phyloP scores from a whole-genome alignment of 2,329 filamentous ascomycete genomes.

The Colletotrichum liaoningense region DNA sequence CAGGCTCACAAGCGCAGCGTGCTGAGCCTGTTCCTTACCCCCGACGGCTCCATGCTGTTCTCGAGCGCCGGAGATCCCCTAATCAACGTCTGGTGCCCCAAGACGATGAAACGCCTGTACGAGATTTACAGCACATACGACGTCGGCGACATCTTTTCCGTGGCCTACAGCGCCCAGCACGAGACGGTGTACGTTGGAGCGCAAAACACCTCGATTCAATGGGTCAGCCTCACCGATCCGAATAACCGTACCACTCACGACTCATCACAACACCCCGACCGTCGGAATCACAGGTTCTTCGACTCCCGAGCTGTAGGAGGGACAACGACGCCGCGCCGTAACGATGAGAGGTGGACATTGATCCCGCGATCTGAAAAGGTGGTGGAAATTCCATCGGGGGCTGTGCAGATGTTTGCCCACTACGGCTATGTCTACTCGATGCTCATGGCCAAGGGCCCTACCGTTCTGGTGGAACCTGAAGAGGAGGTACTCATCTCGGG shows the following conservation, averaged over 20 bases:
- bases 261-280: slow-evolving; percentile 77
- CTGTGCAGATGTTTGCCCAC: slow-evolving; percentile 90
- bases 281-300: slow-evolving; percentile 89
- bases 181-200: slow-evolving; percentile 91
- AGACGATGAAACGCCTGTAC: slow-evolving; percentile 80
- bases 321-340: slow-evolving; percentile 78
- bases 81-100: slow-evolving; percentile 92
- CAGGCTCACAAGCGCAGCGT: slow-evolving; percentile 94
- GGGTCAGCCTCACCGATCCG: slow-evolving; percentile 81
- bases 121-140: slow-evolving; percentile 95
- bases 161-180: slow-evolving; percentile 84
- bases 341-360: slow-evolving; percentile 66
- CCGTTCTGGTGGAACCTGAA: slow-evolving; percentile 74
- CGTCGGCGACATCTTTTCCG: slow-evolving; percentile 94
- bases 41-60: slow-evolving; percentile 81
- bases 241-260: slow-evolving; percentile 69
- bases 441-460: slow-evolving; percentile 81
- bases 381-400: slow-evolving; percentile 83
- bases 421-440: slow-evolving; percentile 97
- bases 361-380: slow-evolving; percentile 67
- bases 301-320: slow-evolving; percentile 91
- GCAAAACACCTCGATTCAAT: slow-evolving; percentile 95
- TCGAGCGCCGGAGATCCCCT: slow-evolving; percentile 94
- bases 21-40: slow-evolving; percentile 83
- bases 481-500: slow-evolving; percentile 90